Evolutionary conservation across 176 grass and related monocot species (phyloP).

Genomic region (Oryza meyeriana): DNA sequence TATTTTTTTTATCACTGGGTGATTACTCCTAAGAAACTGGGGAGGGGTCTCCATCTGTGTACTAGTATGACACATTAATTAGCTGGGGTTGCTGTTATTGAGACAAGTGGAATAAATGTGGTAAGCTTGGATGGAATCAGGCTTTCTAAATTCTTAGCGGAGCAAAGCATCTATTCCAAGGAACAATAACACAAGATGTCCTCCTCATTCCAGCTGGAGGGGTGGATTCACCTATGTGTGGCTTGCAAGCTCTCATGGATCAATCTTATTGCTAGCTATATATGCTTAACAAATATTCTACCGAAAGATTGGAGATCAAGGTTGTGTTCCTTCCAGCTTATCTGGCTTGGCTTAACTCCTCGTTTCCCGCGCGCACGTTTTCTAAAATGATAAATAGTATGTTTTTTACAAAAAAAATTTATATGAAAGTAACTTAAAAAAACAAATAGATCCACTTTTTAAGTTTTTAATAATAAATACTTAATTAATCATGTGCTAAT

Average conservation of each 20-base stretch:
- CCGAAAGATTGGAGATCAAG: background rate
- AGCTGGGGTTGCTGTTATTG: background rate
- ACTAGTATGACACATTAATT: background rate
- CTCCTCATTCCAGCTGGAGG: background rate
- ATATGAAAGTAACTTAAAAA: too few species aligned
- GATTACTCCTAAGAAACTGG: background rate
- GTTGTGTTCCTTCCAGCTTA: too few species aligned
- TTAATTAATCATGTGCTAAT: too few species aligned
- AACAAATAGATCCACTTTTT: too few species aligned
- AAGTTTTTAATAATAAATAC: too few species aligned
- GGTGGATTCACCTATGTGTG: background rate
- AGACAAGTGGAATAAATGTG: slow-evolving; percentile 22
- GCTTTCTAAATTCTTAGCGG: background rate
- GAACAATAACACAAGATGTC: slow-evolving; percentile 7
- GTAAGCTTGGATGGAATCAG: slow-evolving; percentile 8
- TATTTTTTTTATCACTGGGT: background rate
- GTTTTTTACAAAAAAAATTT: too few species aligned
- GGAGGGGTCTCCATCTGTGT: background rate
- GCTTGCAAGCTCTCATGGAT: background rate
- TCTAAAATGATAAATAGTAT: too few species aligned
- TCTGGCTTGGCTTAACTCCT: too few species aligned
- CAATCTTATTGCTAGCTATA: background rate
- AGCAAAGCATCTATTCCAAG: slow-evolving; percentile 18
- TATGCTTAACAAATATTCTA: background rate
- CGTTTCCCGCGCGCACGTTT: too few species aligned